Base-by-base conservation (phyloP, 345 rosid species). In the Sonneratia caseolaris region DNA sequence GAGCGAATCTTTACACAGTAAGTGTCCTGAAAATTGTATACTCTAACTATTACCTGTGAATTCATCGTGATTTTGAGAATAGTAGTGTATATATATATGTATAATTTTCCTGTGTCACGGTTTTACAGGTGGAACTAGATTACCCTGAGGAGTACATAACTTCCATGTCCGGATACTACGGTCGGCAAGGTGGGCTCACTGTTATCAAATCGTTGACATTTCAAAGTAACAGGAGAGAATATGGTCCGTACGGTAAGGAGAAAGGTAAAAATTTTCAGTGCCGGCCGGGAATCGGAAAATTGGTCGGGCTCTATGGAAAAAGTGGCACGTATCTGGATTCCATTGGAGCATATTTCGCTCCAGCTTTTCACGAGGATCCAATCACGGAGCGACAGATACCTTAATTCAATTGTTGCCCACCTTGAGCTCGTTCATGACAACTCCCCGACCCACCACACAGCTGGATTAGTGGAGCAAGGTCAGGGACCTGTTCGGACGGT, bases 331-430 rank as follows among this genome's bases (percentile, higher is more conserved):
- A 15, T 45, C 16, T 72, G n/a, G 45, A 65, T 72, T 12, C 69
- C 47, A 48, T 65, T 9, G 70, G 75, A 51, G 70, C 75, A 48
- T 45, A 64, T 22, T 66, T 72, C 1, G 67, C 69, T 11, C 71
- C 71, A 2, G 49, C 3, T 9, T 35, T 49, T 27, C 71, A 69
- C 37, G 3, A 6, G 16, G 21, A 69, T 27, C 71, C 71, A 7
- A 16, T 27, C 27, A n/a, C 14, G 37, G 13, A 64, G 62, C 62
- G n/a, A 62, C 66, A 22, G 35, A 32, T 22, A 36, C 1, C 22
- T 66, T 22, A 5, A n/a, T 12, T 65, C 64, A 12, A 37, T 49
- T 37, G 75, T 38, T 35, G 75, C 7, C 15, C 15, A 72, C 27
- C 16, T 72, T 2, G 67, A 71, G 21, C 45, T 37, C 6, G 32